These are phyloP conservation scores for Anthracocystis panici-leucophaei DNA, from an alignment of 1,284 basidiomycete genomes.

Conservation along the genomic window DNA sequence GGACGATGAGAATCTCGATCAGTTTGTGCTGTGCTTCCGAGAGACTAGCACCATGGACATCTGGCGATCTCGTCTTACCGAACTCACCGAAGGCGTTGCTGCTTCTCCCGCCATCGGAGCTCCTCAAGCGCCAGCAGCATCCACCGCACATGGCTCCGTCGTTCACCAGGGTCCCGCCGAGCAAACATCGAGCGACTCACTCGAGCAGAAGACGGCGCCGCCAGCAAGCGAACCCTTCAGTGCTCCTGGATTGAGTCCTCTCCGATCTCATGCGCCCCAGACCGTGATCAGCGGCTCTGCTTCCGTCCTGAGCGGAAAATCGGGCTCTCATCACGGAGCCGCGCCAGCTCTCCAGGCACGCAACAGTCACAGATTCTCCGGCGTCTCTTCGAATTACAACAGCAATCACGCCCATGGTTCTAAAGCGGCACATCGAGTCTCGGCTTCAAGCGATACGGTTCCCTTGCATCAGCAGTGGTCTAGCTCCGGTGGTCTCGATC, in stretches of 20 bases:
- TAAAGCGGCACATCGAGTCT: constrained; percentile 18
- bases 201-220: constrained; percentile 8
- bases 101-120: constrained; percentile 14
- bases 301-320: constrained; percentile 51
- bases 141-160: background rate
- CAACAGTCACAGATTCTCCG: constrained; percentile 25
- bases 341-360: constrained; percentile 23
- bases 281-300: constrained; percentile 34
- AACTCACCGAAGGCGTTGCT: constrained; percentile 33
- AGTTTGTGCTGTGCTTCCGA: constrained; percentile 93
- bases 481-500: constrained; percentile 61
- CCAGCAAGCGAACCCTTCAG: constrained; percentile 1
- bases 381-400: constrained; percentile 38
- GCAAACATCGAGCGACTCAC: constrained; percentile 1
- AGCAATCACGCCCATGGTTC: constrained; percentile 32
- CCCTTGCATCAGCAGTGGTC: constrained; percentile 60
- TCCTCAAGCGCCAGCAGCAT: background rate
- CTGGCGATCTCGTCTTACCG: constrained; percentile 76
- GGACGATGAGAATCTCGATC: constrained; percentile 91
- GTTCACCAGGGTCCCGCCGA: constrained; percentile 2
- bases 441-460: constrained; percentile 30
- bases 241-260: constrained; percentile 16
- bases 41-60: constrained; percentile 87
- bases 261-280: constrained; percentile 11
- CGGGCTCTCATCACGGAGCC: constrained; percentile 37